Evolutionary conservation across 202 grass and related monocot species (phyloP), one percentile per base, ranked within the genome.

Genomic region (Panicum hallii): DNA sequence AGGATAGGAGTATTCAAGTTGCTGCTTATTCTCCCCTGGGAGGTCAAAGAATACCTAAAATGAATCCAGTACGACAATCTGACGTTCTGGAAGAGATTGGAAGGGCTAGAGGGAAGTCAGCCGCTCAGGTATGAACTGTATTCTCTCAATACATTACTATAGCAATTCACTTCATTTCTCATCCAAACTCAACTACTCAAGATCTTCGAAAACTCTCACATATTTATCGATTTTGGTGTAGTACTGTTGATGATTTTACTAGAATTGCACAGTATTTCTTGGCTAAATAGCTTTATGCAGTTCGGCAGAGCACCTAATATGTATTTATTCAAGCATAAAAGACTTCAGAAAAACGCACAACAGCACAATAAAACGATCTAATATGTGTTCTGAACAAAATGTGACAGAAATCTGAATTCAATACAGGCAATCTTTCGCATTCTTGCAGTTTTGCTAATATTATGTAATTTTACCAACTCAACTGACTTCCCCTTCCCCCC

Each of bases 11-110:
- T 11, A 88, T 90, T 70, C 78, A 82, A 73, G 90, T 93, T 50
- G 76, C 83, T 42, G 84, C 88, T 67, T 91, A 90, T 70, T 80
- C 83, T 87, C 88, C 93, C 32, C 17, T 90, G 15, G 90, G 90
- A 83, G 90, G 93, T 58, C 79, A 87, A 75, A 36, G 16, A 38
- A 62, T 42, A 53, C 68, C 60, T 17, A 47, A 63, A 53, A 32
- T 53, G 23, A 90, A 92, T 48, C 78, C 44, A 50, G 85, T 95
- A 11, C 28, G 88, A 12, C 79, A 81, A 11, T 94, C 84, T 26
- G 77, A 85, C 15, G 74, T 87, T 79, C 78, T 94, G 44, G 43
- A 89, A 69, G 86, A 91, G 69, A 91, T 91, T 74, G 83, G 63
- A 9, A 77, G 32, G 58, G 56, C 80, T 58, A 90, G 64, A 57